Base-by-base conservation (phyloP, 116 monocot species). In the Papilionanthe hybrid region DNA sequence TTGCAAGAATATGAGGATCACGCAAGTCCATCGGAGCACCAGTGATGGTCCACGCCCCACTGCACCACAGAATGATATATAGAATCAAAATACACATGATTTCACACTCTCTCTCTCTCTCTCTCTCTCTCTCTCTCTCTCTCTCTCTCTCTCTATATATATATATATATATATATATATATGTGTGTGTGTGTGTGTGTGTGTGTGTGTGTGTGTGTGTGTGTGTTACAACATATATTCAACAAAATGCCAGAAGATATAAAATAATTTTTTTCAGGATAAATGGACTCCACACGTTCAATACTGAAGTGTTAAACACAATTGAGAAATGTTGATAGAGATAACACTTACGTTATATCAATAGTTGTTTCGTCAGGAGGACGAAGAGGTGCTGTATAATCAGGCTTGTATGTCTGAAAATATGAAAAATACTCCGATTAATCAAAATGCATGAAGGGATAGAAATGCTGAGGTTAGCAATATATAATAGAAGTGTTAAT, bases 361-460 rank as follows among this genome's bases (percentile, higher is more conserved):
- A 96, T 91, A n/a, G 89, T 76, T 5, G 92, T 89, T 74, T 96
- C 96, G 81, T 91, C 92, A 25, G 85, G 88, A 19, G 75, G 77
- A 49, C 82, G 84, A 71, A 89, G 91, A 84, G 92, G 94, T 73
- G 87, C 87, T 75, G 84, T 77, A 71, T 96, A 96, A 4, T 90
- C 96, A 83, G 92, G 89, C 49, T 94, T 94, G 84, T 94, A 96
- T 78, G 85, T 76, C 96, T 96, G 86, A 55, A 78, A 28, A 69
- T 32, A 55, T 75, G 49, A 83, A 82, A 11, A 42, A 69, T 11
- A 53, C 17, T 15, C 53, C 15, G 17, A 53, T 53, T 15, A 53
- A 53, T 53, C 53, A 53, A 53, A 15, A 53, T 18, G 53, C 53
- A 53, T 15, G 17, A 53, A 53, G 0, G 53, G 53, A 53, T 15